Evolutionary conservation across 148 eudicot species (phyloP), one percentile per base, ranked within the genome.

Genomic region (Fagopyrum homotropicum): DNA sequence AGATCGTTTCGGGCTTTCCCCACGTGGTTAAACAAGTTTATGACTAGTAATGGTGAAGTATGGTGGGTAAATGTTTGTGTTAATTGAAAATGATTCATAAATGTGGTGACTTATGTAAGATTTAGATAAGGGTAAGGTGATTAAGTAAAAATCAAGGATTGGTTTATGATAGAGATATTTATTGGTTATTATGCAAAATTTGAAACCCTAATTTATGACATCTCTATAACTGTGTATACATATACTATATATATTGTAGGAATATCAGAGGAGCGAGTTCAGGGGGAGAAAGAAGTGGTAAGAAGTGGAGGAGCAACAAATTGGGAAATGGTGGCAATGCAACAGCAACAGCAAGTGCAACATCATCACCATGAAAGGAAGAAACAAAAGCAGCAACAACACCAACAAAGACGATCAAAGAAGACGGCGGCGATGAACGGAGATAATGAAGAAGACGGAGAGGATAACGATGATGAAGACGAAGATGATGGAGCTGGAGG

Each of bases 261-360:
- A 49, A 69, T 91, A 49, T 93, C 98, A 7, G 98, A 89, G 81
- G 98, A 93, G 84, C 88, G 85, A 14, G 95, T 89, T 73, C 96
- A 95, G 55, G 91, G 86, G 51, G 94, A 91, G 68, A 87, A 86
- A 75, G 95, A 91, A 79, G 97, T 82, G 61, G 91, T 85, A 4
- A 89, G 88, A 11, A 86, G 92, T 5, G 86, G 86, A 15, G 89
- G 88, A 0, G 82, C 73, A 26, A 79, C 69, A 15, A 66, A 7
- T 46, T 89, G 97, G 98, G 98, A 88, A 72, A 78, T 82, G 59
- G 50, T 82, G 80, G 88, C 73, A 55, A 81, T 82, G 35, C 69
- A 63, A 7, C 69, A 59, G 40, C 76, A 16, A 7, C 49, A 46
- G 5, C 45, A 40, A 47, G 73, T 44, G 14, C 52, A 66, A 66